Conservation (phyloP, 306 rosid species). For the Citrullus mucosospermus region DNA sequence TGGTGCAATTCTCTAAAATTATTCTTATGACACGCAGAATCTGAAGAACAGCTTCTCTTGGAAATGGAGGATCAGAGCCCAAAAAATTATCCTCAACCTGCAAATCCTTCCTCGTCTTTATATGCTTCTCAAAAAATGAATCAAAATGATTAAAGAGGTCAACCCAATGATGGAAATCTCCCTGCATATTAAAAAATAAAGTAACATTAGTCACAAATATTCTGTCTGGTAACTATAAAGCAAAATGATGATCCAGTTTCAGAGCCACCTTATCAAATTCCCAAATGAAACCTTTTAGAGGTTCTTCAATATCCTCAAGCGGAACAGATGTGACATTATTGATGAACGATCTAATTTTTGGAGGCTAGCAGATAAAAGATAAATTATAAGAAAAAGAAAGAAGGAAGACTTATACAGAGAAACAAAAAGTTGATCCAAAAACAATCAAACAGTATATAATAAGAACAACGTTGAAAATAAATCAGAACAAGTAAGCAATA, state of each 20-base stretch:
- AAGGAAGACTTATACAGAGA: neutral
- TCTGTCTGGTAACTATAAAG: neutral
- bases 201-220: constrained; percentile 19
- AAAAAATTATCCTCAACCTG: constrained; percentile 69
- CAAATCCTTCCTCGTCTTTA: constrained; percentile 87
- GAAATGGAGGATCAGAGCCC: constrained; percentile 74
- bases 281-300: constrained; percentile 73
- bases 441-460: neutral
- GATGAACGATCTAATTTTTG: constrained; percentile 72
- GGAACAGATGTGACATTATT: constrained; percentile 71
- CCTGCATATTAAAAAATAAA: constrained; percentile 48
- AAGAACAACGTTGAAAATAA: neutral
- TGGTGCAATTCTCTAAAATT: constrained; percentile 90
- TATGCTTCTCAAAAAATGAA: constrained; percentile 88
- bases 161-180: constrained; percentile 99
- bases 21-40: constrained; percentile 76
- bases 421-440: neutral
- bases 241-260: constrained; percentile 14
- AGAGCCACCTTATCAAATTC: constrained; percentile 82
- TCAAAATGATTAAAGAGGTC: constrained; percentile 94
- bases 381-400: constrained; percentile 4
- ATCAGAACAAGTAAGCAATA: neutral
- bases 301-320: constrained; percentile 72
- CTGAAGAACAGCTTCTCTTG: constrained; percentile 85
- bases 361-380: constrained; percentile 54